phyloP scores from a whole-genome alignment of 768 basidiomycete species.

The Kwoniella heveanensis region DNA sequence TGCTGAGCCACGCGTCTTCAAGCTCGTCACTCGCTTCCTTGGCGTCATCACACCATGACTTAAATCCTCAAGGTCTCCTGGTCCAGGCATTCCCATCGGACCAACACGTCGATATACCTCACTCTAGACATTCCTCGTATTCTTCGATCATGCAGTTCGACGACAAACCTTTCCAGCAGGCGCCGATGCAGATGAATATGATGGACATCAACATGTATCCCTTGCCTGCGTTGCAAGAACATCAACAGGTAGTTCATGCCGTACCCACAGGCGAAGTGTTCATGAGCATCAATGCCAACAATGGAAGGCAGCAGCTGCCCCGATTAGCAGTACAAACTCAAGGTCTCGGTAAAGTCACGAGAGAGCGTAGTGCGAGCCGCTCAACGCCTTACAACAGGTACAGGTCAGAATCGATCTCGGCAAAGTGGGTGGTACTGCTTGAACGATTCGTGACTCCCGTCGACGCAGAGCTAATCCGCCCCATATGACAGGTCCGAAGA shows the following conservation, averaged over 20 bases:
- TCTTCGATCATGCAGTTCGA: constrained; percentile 19
- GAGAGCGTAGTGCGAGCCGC: constrained; percentile 30
- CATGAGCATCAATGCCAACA: not conserved
- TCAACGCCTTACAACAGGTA: constrained; percentile 31
- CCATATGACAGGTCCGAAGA: constrained; percentile 24
- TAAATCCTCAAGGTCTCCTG: constrained; percentile 9
- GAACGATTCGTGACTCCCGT: not conserved
- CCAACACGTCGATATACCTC: constrained; percentile 4
- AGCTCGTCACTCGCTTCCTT: constrained; percentile 29
- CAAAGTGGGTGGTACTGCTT: constrained; percentile 23
- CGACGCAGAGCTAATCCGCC: not conserved
- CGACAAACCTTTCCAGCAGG: not conserved
- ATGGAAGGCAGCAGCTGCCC: constrained; percentile 13
- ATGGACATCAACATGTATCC: constrained; percentile 11
- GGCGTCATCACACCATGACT: constrained; percentile 15
- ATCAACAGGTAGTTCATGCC: constrained; percentile 3
- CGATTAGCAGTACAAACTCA: constrained; percentile 33
- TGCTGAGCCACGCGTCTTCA: constrained; percentile 28
- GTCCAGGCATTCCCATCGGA: constrained; percentile 26
- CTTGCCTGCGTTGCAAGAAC: constrained; percentile 1
- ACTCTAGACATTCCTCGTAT: constrained; percentile 28
- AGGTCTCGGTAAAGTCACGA: constrained; percentile 21
- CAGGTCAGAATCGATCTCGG: constrained; percentile 33
- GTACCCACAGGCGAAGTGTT: constrained; percentile 7
- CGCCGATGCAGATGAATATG: not conserved